phyloP scores from a whole-genome alignment of 2,329 filamentous ascomycete genomes.

The Chrysosphaeria jannelii region DNA sequence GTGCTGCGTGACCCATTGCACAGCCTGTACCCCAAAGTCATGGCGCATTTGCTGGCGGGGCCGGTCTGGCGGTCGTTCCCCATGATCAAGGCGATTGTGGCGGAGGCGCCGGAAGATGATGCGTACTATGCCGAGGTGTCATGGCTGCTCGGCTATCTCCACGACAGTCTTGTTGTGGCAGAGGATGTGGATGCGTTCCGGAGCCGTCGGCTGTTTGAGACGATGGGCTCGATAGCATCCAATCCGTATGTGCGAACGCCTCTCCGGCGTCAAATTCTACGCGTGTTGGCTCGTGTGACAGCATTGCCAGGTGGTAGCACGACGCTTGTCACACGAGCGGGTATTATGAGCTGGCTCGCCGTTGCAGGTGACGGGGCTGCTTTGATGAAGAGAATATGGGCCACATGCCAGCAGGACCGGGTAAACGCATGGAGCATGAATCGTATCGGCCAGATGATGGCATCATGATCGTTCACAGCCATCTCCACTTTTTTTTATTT shows the following conservation, averaged over 20 bases:
- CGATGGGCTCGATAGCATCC: conserved; percentile 35
- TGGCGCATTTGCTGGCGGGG: conserved; percentile 48
- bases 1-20: conserved; percentile 53
- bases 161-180: conserved; percentile 30
- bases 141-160: conserved; percentile 44
- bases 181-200: conserved; percentile 29
- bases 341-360: conserved; percentile 42
- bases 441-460: too few relatives aligned
- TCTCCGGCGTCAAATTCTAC: conserved; percentile 26
- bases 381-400: too few relatives aligned
- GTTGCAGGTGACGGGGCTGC: too few relatives aligned
- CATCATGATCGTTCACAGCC: too few relatives aligned
- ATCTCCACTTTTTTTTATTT: too few relatives aligned
- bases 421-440: too few relatives aligned
- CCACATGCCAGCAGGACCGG: too few relatives aligned
- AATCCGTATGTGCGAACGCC: conserved; percentile 31
- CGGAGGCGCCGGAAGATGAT: conserved; percentile 42
- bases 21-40: conserved; percentile 60
- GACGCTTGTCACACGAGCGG: conserved; percentile 51
- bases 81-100: conserved; percentile 30
- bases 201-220: conserved; percentile 39
- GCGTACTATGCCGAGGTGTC: conserved; percentile 39
- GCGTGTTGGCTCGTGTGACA: conserved; percentile 35
- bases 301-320: conserved; percentile 42
- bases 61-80: conserved; percentile 56